Percentiles rank a stretch among this genome's conserved stretches.
Conservation (phyloP, 1,284 basidiomycete genomes). For the Papiliotrema nemorosa region DNA sequence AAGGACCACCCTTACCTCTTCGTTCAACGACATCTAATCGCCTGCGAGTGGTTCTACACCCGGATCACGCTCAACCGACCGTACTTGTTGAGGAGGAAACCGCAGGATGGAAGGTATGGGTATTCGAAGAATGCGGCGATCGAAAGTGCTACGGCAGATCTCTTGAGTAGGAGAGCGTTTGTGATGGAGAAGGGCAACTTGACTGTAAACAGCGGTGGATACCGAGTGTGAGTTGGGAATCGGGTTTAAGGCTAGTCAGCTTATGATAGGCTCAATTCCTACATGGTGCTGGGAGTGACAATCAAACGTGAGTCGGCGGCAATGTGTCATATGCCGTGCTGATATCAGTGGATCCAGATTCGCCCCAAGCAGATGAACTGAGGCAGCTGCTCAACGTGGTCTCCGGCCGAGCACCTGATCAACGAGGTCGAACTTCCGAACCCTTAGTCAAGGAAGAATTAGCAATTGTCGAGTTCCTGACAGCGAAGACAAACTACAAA, state of each 20-base stretch:
- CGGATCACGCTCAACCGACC: slow-evolving; percentile 48
- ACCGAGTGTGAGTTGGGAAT: slow-evolving; percentile 35
- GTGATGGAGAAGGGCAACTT: slow-evolving; percentile 50
- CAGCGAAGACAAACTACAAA: slow-evolving; percentile 34
- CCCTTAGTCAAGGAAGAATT: slow-evolving; percentile 51
- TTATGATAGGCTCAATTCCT: slow-evolving; percentile 45
- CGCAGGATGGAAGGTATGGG: slow-evolving; percentile 46
- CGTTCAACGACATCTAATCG: slow-evolving; percentile 47
- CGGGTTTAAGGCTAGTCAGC: neutral
- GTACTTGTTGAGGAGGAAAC: slow-evolving; percentile 48
- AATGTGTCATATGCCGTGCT: neutral
- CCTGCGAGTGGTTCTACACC: slow-evolving; percentile 48
- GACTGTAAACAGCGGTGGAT: slow-evolving; percentile 48
- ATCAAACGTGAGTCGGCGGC: slow-evolving; percentile 42
- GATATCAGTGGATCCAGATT: slow-evolving; percentile 45
- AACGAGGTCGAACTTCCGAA: slow-evolving; percentile 45
- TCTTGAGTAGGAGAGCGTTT: slow-evolving; percentile 47
- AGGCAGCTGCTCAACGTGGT: slow-evolving; percentile 49
- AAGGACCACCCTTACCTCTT: slow-evolving; percentile 45
- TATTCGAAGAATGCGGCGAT: slow-evolving; percentile 51
- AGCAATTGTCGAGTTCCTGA: slow-evolving; percentile 50
- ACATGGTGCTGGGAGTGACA: slow-evolving; percentile 50
- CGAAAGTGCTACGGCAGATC: slow-evolving; percentile 50
- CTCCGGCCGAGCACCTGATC: slow-evolving; percentile 48
- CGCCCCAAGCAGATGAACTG: slow-evolving; percentile 49